Conservation (phyloP, 495 filamentous ascomycete species). For the Parathielavia hyrcaniae region DNA sequence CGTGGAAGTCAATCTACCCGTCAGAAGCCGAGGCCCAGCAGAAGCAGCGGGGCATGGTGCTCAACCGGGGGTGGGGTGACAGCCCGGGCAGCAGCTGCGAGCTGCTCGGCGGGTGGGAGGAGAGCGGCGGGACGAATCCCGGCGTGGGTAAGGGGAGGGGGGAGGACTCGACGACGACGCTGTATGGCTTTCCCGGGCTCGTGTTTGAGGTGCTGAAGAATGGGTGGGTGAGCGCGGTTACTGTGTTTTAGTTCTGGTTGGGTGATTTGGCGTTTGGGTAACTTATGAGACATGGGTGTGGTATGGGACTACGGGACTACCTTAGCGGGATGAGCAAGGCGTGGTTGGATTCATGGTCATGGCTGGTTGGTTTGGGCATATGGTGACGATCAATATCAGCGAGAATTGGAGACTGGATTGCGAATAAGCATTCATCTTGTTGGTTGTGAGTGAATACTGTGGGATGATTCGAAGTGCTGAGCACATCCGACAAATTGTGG, state of each 20-base stretch:
- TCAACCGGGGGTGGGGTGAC: constrained; percentile 86
- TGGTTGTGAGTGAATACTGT: too few relatives aligned
- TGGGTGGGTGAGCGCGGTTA: constrained; percentile 78
- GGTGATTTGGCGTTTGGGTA: background rate
- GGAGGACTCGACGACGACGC: constrained; percentile 71
- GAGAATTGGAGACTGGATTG: too few relatives aligned
- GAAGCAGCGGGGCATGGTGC: constrained; percentile 72
- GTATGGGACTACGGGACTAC: too few relatives aligned
- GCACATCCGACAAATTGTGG: too few relatives aligned
- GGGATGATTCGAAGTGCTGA: too few relatives aligned
- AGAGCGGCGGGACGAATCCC: constrained; percentile 44
- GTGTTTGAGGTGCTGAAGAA: constrained; percentile 96
- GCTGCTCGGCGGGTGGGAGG: constrained; percentile 84
- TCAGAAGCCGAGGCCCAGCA: constrained; percentile 55
- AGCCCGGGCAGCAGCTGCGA: constrained; percentile 88
- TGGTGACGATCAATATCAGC: too few relatives aligned
- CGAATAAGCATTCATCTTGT: too few relatives aligned
- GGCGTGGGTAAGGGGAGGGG: constrained; percentile 35
- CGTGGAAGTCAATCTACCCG: constrained; percentile 63
- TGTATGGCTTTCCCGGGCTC: constrained; percentile 90
- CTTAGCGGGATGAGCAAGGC: background rate
- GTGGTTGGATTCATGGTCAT: background rate
- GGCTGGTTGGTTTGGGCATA: background rate
- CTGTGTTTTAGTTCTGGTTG: constrained; percentile 49
- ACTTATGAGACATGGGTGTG: too few relatives aligned